phyloP scores from a whole-genome alignment of 768 basidiomycete genomes.

The Boletus sensibilis region DNA sequence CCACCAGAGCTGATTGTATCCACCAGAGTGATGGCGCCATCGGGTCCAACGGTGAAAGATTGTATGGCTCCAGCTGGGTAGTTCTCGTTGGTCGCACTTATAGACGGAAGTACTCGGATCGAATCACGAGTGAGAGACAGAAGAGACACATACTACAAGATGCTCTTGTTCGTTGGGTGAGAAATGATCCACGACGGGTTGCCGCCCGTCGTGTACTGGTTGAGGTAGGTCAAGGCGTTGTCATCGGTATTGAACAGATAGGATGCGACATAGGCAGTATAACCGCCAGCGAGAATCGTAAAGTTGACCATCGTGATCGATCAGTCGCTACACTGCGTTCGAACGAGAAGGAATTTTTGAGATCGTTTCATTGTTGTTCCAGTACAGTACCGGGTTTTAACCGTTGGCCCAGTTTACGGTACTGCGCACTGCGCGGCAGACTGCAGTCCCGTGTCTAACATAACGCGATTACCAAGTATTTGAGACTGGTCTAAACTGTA shows the following conservation, averaged over 20 bases:
- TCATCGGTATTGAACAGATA: slow-evolving; percentile 59
- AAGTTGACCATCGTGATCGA: slow-evolving; percentile 57
- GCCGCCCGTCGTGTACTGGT: slow-evolving; percentile 41
- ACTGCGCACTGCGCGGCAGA: no score
- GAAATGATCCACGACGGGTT: slow-evolving; percentile 62
- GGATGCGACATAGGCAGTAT: slow-evolving; percentile 55
- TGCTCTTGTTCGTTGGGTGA: slow-evolving; percentile 54
- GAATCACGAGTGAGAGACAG: background rate
- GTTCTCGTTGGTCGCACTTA: slow-evolving; percentile 63
- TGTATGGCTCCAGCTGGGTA: slow-evolving; percentile 43
- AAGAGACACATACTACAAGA: slow-evolving; percentile 53
- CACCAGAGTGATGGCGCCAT: slow-evolving; percentile 47
- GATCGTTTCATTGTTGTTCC: background rate
- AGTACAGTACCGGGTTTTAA: background rate
- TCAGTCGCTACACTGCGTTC: background rate
- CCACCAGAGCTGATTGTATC: slow-evolving; percentile 52
- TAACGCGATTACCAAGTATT: no score
- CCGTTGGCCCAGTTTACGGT: background rate
- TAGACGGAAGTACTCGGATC: slow-evolving; percentile 20
- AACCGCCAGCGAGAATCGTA: slow-evolving; percentile 69
- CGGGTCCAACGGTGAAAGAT: slow-evolving; percentile 48
- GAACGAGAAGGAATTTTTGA: background rate
- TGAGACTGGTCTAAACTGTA: no score
- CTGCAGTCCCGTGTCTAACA: no score
- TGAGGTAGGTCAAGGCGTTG: slow-evolving; percentile 45